These are phyloP conservation scores for Mycena albidolilacea DNA, from an alignment of 768 basidiomycete species.

Conservation along the genomic window DNA sequence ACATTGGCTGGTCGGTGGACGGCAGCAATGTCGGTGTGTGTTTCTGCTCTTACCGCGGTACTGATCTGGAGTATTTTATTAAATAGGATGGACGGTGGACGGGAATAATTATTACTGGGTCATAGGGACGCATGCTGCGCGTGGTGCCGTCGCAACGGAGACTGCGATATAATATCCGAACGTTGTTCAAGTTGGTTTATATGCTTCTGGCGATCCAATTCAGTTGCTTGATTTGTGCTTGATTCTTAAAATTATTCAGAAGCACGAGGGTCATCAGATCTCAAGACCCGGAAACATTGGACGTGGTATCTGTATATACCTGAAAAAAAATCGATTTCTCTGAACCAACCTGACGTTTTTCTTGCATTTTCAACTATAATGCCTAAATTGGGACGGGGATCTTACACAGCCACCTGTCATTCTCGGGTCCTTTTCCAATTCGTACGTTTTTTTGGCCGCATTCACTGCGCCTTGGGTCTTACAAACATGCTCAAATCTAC, in stretches of 20 bases:
- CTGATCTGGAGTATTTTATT: background rate
- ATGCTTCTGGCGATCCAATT: no score
- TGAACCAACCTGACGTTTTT: no score
- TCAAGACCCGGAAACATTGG: no score
- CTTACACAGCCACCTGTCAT: background rate
- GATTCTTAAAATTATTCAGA: no score
- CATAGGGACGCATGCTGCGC: background rate
- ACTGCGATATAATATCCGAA: background rate
- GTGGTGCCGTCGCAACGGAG: background rate
- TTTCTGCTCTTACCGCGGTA: background rate
- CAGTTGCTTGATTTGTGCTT: no score
- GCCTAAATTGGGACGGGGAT: background rate
- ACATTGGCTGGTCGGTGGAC: background rate
- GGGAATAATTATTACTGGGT: background rate
- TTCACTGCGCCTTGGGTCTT: background rate
- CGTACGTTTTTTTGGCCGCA: background rate
- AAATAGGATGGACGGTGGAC: background rate
- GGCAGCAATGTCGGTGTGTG: background rate
- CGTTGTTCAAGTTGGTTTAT: no score
- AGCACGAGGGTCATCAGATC: no score
- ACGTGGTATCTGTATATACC: no score
- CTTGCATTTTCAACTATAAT: no score
- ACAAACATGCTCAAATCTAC: background rate
- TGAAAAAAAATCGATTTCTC: no score
- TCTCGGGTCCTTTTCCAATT: background rate